Base-by-base conservation (phyloP, 352 stramenopile genomes). In the Aphanomyces invadans region DNA sequence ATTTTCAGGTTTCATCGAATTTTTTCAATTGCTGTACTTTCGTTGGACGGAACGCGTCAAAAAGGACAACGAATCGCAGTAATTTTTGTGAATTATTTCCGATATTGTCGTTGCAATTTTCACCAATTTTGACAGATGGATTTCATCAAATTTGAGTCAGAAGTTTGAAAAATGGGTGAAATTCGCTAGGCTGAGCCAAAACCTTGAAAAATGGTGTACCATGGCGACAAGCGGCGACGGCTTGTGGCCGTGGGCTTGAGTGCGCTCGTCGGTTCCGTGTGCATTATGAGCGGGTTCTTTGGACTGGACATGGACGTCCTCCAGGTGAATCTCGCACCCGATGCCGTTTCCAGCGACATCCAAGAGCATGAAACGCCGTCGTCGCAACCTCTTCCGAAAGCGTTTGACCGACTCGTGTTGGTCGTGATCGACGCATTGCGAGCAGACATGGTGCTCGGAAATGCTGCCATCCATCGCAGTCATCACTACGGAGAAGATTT, bases 391-490 rank as follows among this genome's bases (percentile, higher is more conserved):
- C 19, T 71, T 54, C 65, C 21, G 26, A 57, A 32, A 5, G 65
- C 57, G 7, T 96, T 89, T 53, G 87, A 90, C 59, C 80, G 87
- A 11, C 70, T 96, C 7, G 82, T 96, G 23, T 67, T 96, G 65
- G 85, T 96, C 49, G 76, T 96, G 9, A 88, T 96, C 65, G 87
- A 96, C 64, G 87, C 87, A 0, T 53, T 96, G 32, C 82, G 87
- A 19, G 87, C 87, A 42, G 87, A 96, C 60, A 95, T 96, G 86
- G 86, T 95, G 44, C 70, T 95, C 5, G 83, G 84, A 2, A 86
- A 74, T 39, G 71, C 73, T 29, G 71, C 76, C 25, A 78, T 95
- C n/a, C n/a, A n/a, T n/a, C n/a, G n/a, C 66, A 26, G n/a, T 26
- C n/a, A 31, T 10, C 15, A 19, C 9, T 4, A 10, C 46, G n/a